phyloP scores from a whole-genome alignment of 2,329 filamentous ascomycete species.

The Pseudogymnoascus sp. region DNA sequence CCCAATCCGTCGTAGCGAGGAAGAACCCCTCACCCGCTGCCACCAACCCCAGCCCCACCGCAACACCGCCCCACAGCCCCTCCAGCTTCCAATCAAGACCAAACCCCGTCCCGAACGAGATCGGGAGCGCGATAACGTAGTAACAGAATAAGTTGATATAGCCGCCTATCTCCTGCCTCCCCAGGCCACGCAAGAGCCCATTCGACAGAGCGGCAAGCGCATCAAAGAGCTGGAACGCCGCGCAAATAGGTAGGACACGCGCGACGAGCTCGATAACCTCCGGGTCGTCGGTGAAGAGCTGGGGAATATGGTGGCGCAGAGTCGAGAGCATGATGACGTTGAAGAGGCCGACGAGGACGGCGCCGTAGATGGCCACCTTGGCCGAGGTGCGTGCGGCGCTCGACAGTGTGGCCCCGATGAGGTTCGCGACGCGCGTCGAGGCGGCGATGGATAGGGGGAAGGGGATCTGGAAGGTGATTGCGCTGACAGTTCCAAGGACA shows the following conservation, averaged over 20 bases:
- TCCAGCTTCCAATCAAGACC: slow-evolving; percentile 67
- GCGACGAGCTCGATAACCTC: slow-evolving; percentile 65
- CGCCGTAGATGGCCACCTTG: slow-evolving; percentile 64
- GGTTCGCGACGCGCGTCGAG: slow-evolving; percentile 81
- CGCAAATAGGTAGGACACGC: slow-evolving; percentile 68
- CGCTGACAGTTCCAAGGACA: slow-evolving; percentile 69
- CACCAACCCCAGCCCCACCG: slow-evolving; percentile 51
- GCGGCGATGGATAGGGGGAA: slow-evolving; percentile 86
- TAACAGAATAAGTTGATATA: slow-evolving; percentile 83
- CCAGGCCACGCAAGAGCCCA: slow-evolving; percentile 78
- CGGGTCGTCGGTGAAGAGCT: slow-evolving; percentile 68
- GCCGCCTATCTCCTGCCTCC: slow-evolving; percentile 81
- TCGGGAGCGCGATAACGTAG: slow-evolving; percentile 77
- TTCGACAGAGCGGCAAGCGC: slow-evolving; percentile 71
- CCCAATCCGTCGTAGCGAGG: slow-evolving; percentile 49
- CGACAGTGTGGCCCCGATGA: slow-evolving; percentile 80
- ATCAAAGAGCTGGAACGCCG: slow-evolving; percentile 86
- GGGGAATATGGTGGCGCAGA: slow-evolving; percentile 66
- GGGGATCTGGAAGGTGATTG: slow-evolving; percentile 81
- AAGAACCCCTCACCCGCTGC: slow-evolving; percentile 49
- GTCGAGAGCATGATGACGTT: slow-evolving; percentile 65
- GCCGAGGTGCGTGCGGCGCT: slow-evolving; percentile 73
- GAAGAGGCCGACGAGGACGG: slow-evolving; percentile 65
- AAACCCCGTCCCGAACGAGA: slow-evolving; percentile 74
- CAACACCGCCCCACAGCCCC: slow-evolving; percentile 76